Conservation (phyloP, 768 basidiomycete genomes). For the Antrodiella citrinella region DNA sequence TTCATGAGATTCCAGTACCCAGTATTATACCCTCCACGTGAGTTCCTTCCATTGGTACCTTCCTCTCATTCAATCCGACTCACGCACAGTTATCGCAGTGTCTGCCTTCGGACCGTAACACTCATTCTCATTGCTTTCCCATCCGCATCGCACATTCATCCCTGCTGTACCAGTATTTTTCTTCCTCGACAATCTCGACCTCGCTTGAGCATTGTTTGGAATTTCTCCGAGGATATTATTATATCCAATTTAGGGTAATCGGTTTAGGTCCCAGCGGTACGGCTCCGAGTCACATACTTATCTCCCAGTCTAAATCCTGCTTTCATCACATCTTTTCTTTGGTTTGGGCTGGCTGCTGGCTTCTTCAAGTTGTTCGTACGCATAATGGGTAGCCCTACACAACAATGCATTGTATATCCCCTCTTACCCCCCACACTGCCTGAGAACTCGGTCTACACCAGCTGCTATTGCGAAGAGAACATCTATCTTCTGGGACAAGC, state of each 20-base stretch:
- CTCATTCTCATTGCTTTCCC: not conserved
- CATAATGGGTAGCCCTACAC: not conserved
- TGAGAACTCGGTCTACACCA: slow-evolving; percentile 40
- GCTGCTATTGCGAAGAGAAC: slow-evolving; percentile 69
- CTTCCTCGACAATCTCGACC: not conserved
- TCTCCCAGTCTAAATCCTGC: not conserved
- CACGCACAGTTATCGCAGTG: not conserved
- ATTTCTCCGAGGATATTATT: not conserved
- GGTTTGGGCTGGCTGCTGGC: too few relatives aligned
- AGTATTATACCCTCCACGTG: slow-evolving; percentile 14
- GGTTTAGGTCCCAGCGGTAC: not conserved
- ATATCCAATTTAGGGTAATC: not conserved
- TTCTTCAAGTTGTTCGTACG: not conserved
- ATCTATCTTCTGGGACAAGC: slow-evolving; percentile 46
- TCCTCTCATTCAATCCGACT: not conserved
- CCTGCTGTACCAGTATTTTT: not conserved
- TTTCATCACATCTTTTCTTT: too few relatives aligned
- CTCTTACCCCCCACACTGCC: slow-evolving; percentile 26
- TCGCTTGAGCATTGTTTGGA: not conserved
- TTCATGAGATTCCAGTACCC: slow-evolving; percentile 11
- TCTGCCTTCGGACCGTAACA: not conserved
- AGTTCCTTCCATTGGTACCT: not conserved
- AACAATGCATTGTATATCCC: not conserved
- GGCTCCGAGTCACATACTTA: not conserved
- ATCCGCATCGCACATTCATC: not conserved